Percentiles rank a stretch among this genome's conserved stretches.
Evolutionary conservation across 768 basidiomycete genomes (phyloP).

Genomic region (Podaxis sp.): DNA sequence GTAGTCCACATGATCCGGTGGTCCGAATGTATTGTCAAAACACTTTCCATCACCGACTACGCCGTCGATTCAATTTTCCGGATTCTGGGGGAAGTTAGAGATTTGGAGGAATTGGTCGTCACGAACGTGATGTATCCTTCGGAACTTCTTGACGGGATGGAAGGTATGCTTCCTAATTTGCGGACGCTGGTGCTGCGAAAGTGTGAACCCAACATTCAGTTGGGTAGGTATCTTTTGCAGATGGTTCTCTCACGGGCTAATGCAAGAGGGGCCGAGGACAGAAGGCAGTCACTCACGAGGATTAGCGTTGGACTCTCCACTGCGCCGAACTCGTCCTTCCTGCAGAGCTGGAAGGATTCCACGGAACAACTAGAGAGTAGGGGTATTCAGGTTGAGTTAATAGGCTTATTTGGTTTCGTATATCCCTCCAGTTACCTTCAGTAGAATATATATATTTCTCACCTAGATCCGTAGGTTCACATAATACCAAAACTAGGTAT

Average conservation of each 20-base stretch:
- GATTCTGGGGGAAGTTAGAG: not conserved
- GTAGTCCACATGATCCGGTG: not conserved
- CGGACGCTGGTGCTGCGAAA: not conserved
- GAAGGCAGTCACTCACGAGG: not conserved
- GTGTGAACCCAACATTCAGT: not conserved
- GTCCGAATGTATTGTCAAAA: not conserved
- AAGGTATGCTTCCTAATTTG: not conserved
- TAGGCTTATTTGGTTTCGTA: not conserved
- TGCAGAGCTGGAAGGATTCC: not conserved
- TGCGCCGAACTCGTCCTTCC: not conserved
- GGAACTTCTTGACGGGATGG: constrained; percentile 5
- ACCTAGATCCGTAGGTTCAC: too few species aligned
- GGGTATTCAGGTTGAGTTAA: not conserved
- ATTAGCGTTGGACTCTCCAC: not conserved
- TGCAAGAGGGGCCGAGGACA: not conserved
- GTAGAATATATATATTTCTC: not conserved
- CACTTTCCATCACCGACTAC: constrained; percentile 4
- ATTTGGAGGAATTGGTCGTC: constrained; percentile 7
- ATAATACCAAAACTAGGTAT: not conserved
- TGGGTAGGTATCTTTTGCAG: not conserved
- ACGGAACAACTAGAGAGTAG: not conserved
- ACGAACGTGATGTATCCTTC: constrained; percentile 6
- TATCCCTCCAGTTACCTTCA: not conserved
- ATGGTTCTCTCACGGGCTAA: not conserved
- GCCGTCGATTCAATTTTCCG: not conserved